phyloP scores from a whole-genome alignment of 202 grass and related monocot genomes.

The Schoenoplectus tabernaemontani region DNA sequence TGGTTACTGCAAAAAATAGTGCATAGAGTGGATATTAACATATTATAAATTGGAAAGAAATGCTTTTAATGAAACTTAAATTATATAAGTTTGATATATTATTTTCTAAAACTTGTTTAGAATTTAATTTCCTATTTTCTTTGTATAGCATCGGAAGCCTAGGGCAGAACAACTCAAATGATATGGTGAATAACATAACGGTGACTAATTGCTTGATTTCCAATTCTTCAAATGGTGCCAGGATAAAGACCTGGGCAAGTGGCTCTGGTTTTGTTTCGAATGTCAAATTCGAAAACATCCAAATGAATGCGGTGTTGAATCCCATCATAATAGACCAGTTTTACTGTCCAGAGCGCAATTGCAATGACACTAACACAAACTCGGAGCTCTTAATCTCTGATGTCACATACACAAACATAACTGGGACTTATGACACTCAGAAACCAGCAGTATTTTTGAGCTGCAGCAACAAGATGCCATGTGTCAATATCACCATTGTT shows the following conservation, averaged over 20 bases:
- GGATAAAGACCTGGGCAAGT: slow-evolving; percentile 42
- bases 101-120: not conserved
- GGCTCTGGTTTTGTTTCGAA: slow-evolving; percentile 19
- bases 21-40: not conserved
- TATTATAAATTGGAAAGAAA: not conserved
- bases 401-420: slow-evolving; percentile 24
- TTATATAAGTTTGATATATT: not conserved
- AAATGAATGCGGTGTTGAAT: slow-evolving; percentile 20
- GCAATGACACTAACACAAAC: not conserved
- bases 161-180: not conserved
- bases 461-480: slow-evolving; percentile 16
- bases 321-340: slow-evolving; percentile 42
- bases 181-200: slow-evolving; percentile 16
- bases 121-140: not conserved
- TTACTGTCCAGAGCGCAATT: slow-evolving; percentile 25
- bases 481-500: slow-evolving; percentile 14
- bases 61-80: not conserved
- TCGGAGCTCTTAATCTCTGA: slow-evolving; percentile 21
- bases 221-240: slow-evolving; percentile 19
- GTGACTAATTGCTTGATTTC: slow-evolving; percentile 14
- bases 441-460: slow-evolving; percentile 8
- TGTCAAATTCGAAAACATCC: slow-evolving; percentile 22
- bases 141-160: slow-evolving; percentile 13
- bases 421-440: not conserved
- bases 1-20: not conserved